A percentile compares a stretch with the other conserved stretches of the same genome.
These are phyloP conservation scores for Chaetomium cochliodes DNA, from an alignment of 495 filamentous ascomycete genomes.

Conservation along the genomic window DNA sequence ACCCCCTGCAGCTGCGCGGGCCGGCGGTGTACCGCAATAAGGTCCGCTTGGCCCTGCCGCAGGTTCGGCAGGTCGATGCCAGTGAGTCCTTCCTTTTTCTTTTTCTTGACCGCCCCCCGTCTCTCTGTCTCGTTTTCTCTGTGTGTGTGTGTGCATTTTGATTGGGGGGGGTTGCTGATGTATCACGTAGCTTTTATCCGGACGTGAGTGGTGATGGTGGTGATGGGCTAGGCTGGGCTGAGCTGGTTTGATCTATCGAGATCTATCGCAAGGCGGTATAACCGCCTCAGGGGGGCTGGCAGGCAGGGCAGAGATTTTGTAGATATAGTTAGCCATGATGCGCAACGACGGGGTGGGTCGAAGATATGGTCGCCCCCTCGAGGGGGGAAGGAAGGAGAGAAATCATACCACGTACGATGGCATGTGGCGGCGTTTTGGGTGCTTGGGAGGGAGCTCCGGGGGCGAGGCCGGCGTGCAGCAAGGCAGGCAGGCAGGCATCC, in stretches of 20 bases:
- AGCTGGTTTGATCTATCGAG: neutral
- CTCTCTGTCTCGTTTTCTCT: neutral
- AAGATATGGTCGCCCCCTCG: neutral
- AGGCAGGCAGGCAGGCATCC: neutral
- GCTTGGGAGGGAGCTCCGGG: neutral
- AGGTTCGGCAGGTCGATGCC: slow-evolving; percentile 91
- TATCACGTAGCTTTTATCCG: slow-evolving; percentile 44
- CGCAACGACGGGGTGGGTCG: neutral
- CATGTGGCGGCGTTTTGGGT: slow-evolving; percentile 11
- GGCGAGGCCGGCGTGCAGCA: neutral
- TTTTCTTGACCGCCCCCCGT: neutral
- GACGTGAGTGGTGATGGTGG: neutral
- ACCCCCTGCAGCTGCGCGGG: slow-evolving; percentile 75
- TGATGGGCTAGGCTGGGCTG: neutral
- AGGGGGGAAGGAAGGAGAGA: no score
- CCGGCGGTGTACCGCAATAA: slow-evolving; percentile 89
- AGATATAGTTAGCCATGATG: neutral
- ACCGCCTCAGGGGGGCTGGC: no score
- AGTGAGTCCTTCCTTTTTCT: slow-evolving; percentile 61
- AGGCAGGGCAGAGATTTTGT: neutral
- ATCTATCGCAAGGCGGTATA: neutral
- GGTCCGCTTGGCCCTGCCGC: slow-evolving; percentile 80
- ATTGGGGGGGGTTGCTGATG: slow-evolving; percentile 33
- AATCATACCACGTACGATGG: neutral
- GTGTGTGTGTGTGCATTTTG: neutral